These are phyloP conservation scores for Sporisorium graminicola DNA, from an alignment of 1,284 basidiomycete genomes.

Conservation along the genomic window DNA sequence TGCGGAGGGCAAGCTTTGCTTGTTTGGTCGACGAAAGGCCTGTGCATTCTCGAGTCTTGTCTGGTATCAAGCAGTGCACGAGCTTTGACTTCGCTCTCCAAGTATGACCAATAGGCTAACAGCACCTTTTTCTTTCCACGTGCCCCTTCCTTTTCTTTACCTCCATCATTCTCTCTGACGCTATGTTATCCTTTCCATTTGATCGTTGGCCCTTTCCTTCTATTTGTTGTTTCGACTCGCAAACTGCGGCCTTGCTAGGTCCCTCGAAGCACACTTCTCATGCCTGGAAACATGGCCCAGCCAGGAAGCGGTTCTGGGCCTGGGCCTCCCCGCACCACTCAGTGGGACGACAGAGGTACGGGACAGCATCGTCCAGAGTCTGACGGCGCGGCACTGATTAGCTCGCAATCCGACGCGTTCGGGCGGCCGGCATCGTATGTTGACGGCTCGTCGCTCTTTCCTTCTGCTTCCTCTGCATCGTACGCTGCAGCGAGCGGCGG, in stretches of 20 bases:
- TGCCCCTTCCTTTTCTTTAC: neutral
- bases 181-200: neutral
- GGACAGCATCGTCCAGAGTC: conserved; percentile 14
- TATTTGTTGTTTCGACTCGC: too few species aligned
- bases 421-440: conserved; percentile 11
- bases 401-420: conserved; percentile 15
- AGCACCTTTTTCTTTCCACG: neutral
- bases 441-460: conserved; percentile 18
- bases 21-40: neutral
- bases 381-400: neutral
- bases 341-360: conserved; percentile 20
- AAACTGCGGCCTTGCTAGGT: neutral
- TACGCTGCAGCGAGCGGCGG: conserved; percentile 15
- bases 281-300: conserved; percentile 28
- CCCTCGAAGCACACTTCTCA: neutral
- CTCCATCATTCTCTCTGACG: neutral
- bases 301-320: conserved; percentile 16
- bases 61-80: neutral
- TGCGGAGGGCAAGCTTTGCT: neutral
- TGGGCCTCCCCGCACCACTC: conserved; percentile 24
- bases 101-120: neutral
- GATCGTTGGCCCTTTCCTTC: neutral
- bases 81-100: neutral
- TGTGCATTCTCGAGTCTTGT: neutral
- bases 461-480: conserved; percentile 17